Percentiles rank a stretch among this genome's conserved stretches.
Conservation (phyloP, 2,329 filamentous ascomycete species). For the Arthrobotrys conoides region DNA sequence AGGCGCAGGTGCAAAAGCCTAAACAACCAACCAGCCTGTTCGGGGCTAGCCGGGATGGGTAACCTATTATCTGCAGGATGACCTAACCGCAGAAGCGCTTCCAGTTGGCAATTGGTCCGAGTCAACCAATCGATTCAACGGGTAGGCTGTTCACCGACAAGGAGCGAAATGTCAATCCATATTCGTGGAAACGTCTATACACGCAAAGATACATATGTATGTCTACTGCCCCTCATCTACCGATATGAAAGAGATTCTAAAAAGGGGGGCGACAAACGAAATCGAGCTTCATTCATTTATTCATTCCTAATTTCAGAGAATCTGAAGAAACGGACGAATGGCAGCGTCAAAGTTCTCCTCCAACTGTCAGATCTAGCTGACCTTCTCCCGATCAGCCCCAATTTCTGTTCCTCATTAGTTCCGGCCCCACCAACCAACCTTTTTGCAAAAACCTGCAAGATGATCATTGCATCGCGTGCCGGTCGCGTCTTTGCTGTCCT, state of each 20-base stretch:
- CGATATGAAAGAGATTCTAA: conserved; percentile 29
- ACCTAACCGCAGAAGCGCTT: conserved; percentile 57
- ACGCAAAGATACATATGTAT: background rate
- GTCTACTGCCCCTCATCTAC: conserved; percentile 49
- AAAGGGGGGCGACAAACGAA: conserved; percentile 13
- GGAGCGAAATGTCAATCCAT: background rate
- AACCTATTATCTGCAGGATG: conserved; percentile 53
- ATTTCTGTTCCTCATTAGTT: conserved; percentile 15
- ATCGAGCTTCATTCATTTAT: conserved; percentile 1
- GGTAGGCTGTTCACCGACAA: background rate
- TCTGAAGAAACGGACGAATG: conserved; percentile 17
- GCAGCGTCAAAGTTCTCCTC: background rate
- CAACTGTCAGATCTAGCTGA: conserved; percentile 16
- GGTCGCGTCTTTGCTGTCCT: conserved; percentile 14
- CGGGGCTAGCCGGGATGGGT: conserved; percentile 23
- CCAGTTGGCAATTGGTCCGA: background rate
- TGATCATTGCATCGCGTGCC: conserved; percentile 32
- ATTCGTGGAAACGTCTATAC: background rate
- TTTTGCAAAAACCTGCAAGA: background rate
- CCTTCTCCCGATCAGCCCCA: conserved; percentile 7
- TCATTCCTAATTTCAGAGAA: conserved; percentile 4
- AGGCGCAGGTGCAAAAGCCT: conserved; percentile 25
- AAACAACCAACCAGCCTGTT: conserved; percentile 37
- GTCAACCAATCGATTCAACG: conserved; percentile 31
- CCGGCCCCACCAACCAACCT: conserved; percentile 5